Evolutionary conservation across 1,284 basidiomycete genomes (phyloP).

Genomic region (Ganoderma lingzhi): DNA sequence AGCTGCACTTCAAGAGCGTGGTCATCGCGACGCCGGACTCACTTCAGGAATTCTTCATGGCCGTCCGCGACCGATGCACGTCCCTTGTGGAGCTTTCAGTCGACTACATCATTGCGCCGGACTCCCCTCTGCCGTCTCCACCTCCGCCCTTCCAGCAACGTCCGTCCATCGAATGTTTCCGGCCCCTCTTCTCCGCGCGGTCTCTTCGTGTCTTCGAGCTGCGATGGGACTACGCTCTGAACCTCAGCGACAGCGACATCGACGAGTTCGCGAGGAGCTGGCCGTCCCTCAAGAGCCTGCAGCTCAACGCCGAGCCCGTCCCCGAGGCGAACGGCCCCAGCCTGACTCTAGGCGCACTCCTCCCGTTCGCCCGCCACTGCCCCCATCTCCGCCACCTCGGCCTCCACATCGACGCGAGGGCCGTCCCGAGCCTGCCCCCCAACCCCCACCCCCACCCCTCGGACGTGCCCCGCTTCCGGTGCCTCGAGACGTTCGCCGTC

Average conservation of each 20-base stretch:
- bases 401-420: constrained; percentile 55
- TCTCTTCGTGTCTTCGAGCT: constrained; percentile 58
- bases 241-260: constrained; percentile 54
- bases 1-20: constrained; percentile 58
- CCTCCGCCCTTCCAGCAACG: constrained; percentile 38
- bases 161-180: constrained; percentile 55
- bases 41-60: constrained; percentile 52
- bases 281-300: constrained; percentile 54
- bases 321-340: constrained; percentile 38
- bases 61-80: constrained; percentile 51
- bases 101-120: constrained; percentile 40
- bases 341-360: constrained; percentile 56
- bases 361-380: constrained; percentile 61
- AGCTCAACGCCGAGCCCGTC: constrained; percentile 62
- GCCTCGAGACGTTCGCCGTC: constrained; percentile 52
- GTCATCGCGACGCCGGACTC: constrained; percentile 49
- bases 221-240: constrained; percentile 61
- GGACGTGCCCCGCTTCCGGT: constrained; percentile 43
- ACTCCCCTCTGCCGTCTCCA: constrained; percentile 31
- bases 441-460: constrained; percentile 6
- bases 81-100: constrained; percentile 46
- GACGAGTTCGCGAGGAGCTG: constrained; percentile 57
- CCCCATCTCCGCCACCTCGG: constrained; percentile 57
- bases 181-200: constrained; percentile 55
- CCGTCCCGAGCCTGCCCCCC: constrained; percentile 27